phyloP scores from a whole-genome alignment of 805 yeast genomes.

The Myxozyma sirexii region DNA sequence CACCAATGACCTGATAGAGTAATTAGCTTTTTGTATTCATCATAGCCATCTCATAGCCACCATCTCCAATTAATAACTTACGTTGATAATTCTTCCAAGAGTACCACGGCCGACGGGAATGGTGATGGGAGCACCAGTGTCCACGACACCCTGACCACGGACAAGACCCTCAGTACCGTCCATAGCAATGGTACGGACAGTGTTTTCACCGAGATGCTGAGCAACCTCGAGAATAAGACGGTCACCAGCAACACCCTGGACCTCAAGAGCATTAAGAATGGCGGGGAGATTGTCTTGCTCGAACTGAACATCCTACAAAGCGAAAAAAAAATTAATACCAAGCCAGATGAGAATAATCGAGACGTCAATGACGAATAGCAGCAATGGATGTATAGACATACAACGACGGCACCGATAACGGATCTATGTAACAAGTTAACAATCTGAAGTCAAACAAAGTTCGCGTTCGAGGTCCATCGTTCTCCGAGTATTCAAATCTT shows the following conservation, averaged over 20 bases:
- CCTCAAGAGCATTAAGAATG: constrained; percentile 93
- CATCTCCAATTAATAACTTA: neutral
- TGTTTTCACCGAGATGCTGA: constrained; percentile 99
- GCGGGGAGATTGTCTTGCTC: constrained; percentile 97
- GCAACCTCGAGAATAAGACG: constrained; percentile 95
- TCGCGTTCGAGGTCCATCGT: no score
- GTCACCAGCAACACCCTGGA: constrained; percentile 72
- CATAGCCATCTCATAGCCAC: no score
- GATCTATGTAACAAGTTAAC: constrained; percentile 55
- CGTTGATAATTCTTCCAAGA: constrained; percentile 97
- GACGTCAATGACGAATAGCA: no score
- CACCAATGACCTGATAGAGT: constrained; percentile 64
- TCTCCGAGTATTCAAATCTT: neutral
- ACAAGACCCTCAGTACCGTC: constrained; percentile 99
- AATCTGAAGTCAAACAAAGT: neutral
- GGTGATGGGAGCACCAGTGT: constrained; percentile 98
- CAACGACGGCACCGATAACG: constrained; percentile 97
- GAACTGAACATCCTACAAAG: constrained; percentile 75
- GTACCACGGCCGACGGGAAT: constrained; percentile 99
- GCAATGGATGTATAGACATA: constrained; percentile 1
- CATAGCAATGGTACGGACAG: constrained; percentile 99
- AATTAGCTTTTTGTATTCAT: no score
- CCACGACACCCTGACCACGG: constrained; percentile 89
- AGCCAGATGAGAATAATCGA: no score
- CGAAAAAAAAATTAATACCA: neutral